Percentiles rank a stretch among this genome's conserved stretches.
phyloP scores from a whole-genome alignment of 495 filamentous ascomycete genomes.

The Penicillium coprophilum region DNA sequence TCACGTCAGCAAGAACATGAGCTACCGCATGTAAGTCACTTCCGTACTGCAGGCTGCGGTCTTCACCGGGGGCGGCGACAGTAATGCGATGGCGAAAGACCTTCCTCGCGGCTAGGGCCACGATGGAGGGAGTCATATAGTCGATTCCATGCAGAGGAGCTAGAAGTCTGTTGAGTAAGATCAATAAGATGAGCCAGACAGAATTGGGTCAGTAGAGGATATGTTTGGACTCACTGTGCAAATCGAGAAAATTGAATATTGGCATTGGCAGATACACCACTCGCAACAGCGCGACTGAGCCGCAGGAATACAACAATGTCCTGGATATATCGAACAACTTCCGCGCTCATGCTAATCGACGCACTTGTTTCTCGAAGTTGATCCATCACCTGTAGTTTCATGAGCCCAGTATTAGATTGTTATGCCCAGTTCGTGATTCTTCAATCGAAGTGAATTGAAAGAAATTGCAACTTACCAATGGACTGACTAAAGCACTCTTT shows the following conservation, averaged over 20 bases:
- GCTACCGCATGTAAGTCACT: slow-evolving; percentile 71
- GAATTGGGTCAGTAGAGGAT: background rate
- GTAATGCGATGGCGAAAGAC: slow-evolving; percentile 83
- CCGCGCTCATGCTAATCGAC: slow-evolving; percentile 52
- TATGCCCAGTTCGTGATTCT: background rate
- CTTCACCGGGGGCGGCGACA: slow-evolving; percentile 63
- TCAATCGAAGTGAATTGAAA: background rate
- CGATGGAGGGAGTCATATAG: slow-evolving; percentile 81
- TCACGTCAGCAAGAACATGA: slow-evolving; percentile 63
- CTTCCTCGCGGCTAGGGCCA: slow-evolving; percentile 81
- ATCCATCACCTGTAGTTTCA: slow-evolving; percentile 41
- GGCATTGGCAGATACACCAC: slow-evolving; percentile 72
- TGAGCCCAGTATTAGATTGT: slow-evolving; percentile 1
- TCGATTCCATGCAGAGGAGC: slow-evolving; percentile 78
- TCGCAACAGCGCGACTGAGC: slow-evolving; percentile 76
- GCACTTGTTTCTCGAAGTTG: slow-evolving; percentile 37
- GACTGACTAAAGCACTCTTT: slow-evolving; percentile 21
- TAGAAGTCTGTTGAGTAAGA: slow-evolving; percentile 43
- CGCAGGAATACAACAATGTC: slow-evolving; percentile 85
- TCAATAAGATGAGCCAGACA: background rate
- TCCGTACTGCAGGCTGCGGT: slow-evolving; percentile 91
- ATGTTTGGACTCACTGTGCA: slow-evolving; percentile 48
- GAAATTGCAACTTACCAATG: slow-evolving; percentile 19
- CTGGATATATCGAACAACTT: slow-evolving; percentile 76
- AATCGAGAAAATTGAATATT: slow-evolving; percentile 74